Base-by-base conservation (phyloP, 192 early-diverging fungal genomes). In the Rhizophlyctis rosea region DNA sequence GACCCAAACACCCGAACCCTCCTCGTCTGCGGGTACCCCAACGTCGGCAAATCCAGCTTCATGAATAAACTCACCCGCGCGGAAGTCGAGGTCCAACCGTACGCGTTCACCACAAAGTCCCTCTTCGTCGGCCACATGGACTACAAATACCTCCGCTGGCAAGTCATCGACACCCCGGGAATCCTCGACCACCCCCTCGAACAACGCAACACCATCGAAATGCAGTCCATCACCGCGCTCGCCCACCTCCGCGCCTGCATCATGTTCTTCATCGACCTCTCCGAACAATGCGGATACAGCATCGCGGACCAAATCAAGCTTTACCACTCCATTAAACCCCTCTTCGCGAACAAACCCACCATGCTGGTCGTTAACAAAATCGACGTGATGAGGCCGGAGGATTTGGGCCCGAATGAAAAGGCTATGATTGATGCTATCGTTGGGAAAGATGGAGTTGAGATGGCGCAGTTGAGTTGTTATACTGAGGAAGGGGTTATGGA, bases 51-150 rank as follows among this genome's bases (percentile, higher is more conserved):
- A 74, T 95, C 90, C 39, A 89, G 87, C 62, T 96, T 96, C 72
- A 96, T 94, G 85, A 98, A 98, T 88, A 98, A 99, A 81, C 85
- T 99, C 9, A 99, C 98, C 11, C 84, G 94, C 50, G 96, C 98
- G 13, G 94, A 99, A 69, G 98, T 99, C 25, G 98, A 99, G 72
- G 98, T 99, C 13, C 98, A 99, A 75, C 96, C 96, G 18, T 99
- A 99, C 76, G 98, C 98, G 32, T 99, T 99, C 81, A 99, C 98
- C 25, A 99, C 98, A 62, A 99, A 99, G 83, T 93, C 91, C 23
- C 82, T 99, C 69, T 99, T 99, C 79, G 98, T 99, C 30, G 98
- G 98, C 33, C 98, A 99, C 70, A 98, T 99, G 98, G 96, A 99
- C 80, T 98, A 98, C 88, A 95, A 93, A 77, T 96, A 99, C 76